phyloP scores from a whole-genome alignment of 257 asterid species.

The Sherardia arvensis region DNA sequence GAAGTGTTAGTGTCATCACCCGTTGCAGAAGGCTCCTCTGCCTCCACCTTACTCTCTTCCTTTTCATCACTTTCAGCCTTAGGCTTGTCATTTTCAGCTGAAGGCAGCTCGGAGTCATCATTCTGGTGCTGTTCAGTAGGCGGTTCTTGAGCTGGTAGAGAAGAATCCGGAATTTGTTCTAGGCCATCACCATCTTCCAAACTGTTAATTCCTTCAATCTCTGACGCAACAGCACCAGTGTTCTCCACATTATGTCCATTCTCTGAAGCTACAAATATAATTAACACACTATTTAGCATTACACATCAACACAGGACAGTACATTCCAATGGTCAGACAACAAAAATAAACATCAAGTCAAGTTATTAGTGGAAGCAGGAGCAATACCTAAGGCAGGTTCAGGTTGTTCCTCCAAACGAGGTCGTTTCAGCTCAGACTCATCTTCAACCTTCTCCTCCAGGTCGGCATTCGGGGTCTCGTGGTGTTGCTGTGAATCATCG shows the following conservation, averaged over 20 bases:
- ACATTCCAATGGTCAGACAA: background rate
- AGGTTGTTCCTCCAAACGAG: constrained; percentile 53
- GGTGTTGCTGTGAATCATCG: constrained; percentile 18
- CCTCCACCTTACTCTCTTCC: constrained; percentile 27
- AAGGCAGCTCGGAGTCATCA: constrained; percentile 14
- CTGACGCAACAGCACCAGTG: constrained; percentile 11
- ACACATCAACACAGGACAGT: background rate
- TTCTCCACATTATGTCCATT: constrained; percentile 29
- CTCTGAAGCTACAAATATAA: constrained; percentile 18
- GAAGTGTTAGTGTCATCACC: constrained; percentile 41
- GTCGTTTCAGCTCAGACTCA: constrained; percentile 68
- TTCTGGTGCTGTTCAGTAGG: constrained; percentile 17
- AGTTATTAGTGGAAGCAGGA: background rate
- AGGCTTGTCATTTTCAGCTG: constrained; percentile 27
- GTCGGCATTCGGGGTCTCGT: constrained; percentile 13
- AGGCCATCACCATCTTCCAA: constrained; percentile 18
- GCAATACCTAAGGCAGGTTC: constrained; percentile 31
- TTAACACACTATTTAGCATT: constrained; percentile 10
- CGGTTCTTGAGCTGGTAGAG: constrained; percentile 16
- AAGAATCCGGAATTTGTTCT: constrained; percentile 28
- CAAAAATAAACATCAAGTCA: no score
- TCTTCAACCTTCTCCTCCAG: constrained; percentile 41
- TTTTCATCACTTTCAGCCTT: constrained; percentile 17
- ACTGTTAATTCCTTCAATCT: constrained; percentile 18
- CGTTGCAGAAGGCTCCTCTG: constrained; percentile 31